Conservation (phyloP, 2,329 filamentous ascomycete species). For the Cladosporium sp. region DNA sequence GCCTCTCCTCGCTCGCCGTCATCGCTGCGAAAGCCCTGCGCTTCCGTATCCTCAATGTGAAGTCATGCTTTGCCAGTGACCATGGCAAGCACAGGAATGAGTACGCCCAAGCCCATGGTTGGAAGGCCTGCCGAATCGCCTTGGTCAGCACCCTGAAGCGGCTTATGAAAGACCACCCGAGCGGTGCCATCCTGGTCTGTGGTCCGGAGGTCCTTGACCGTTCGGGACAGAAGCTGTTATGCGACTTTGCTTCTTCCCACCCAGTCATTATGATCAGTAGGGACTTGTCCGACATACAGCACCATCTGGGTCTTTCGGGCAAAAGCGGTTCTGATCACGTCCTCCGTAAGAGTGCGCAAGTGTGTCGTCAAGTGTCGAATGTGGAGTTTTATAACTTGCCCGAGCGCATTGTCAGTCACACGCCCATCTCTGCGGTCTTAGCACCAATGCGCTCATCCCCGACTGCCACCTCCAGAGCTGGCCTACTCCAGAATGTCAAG, state of each 20-base stretch:
- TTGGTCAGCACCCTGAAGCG: too few species aligned
- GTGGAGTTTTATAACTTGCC: neutral
- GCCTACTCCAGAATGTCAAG: too few species aligned
- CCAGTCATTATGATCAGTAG: neutral
- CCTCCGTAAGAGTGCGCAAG: neutral
- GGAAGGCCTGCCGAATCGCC: too few species aligned
- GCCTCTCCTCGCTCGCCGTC: neutral
- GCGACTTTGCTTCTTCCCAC: neutral
- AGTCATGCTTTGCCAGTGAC: neutral
- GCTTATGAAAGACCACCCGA: too few species aligned
- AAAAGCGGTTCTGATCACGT: neutral
- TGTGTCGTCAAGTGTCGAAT: neutral
- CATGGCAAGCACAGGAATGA: neutral
- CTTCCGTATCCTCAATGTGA: neutral
- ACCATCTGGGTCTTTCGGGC: neutral
- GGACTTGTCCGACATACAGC: neutral
- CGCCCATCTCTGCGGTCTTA: too few species aligned
- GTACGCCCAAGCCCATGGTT: too few species aligned
- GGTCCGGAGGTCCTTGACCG: neutral
- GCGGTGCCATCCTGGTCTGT: neutral
- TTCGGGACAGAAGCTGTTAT: neutral
- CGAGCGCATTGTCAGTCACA: neutral
- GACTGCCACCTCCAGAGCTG: too few species aligned
- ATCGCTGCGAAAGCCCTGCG: neutral
- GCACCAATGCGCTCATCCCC: too few species aligned